These are phyloP conservation scores for Melastoma malabathricum DNA, from an alignment of 345 rosid species.

Conservation along the genomic window DNA sequence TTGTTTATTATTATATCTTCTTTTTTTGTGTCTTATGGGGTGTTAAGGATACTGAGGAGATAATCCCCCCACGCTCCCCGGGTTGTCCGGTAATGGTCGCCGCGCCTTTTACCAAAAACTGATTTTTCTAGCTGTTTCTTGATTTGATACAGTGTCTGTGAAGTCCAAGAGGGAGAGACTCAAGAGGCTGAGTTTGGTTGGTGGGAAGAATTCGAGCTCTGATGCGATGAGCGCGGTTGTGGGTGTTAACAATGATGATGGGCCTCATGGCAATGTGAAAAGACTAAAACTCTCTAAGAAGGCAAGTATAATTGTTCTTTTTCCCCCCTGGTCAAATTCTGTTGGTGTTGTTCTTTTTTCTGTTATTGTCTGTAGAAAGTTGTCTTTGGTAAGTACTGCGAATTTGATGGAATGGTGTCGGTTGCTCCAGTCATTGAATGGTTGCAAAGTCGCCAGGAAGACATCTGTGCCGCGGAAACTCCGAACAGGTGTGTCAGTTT, in stretches of 20 bases:
- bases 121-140: constrained; percentile 1
- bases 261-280: constrained; percentile 16
- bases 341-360: background rate
- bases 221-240: constrained; percentile 33
- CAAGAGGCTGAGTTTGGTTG: constrained; percentile 37
- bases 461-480: constrained; percentile 85
- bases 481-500: constrained; percentile 68
- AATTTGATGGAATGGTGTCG: too few relatives aligned
- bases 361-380: background rate
- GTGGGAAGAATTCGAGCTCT: constrained; percentile 17
- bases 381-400: too few relatives aligned
- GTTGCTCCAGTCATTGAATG: constrained; percentile 28
- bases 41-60: too few relatives aligned
- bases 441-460: constrained; percentile 44
- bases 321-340: background rate
- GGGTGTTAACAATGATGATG: constrained; percentile 19
- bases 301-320: constrained; percentile 4
- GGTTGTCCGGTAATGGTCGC: constrained; percentile 11
- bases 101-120: background rate
- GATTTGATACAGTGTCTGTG: constrained; percentile 15
- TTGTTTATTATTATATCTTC: too few relatives aligned
- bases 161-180: constrained; percentile 47
- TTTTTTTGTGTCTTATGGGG: too few relatives aligned
- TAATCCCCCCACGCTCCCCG: background rate
- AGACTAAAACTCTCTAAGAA: constrained; percentile 40